These are phyloP conservation scores for Aspergillus indologenus DNA, from an alignment of 495 filamentous ascomycete species.

Conservation along the genomic window DNA sequence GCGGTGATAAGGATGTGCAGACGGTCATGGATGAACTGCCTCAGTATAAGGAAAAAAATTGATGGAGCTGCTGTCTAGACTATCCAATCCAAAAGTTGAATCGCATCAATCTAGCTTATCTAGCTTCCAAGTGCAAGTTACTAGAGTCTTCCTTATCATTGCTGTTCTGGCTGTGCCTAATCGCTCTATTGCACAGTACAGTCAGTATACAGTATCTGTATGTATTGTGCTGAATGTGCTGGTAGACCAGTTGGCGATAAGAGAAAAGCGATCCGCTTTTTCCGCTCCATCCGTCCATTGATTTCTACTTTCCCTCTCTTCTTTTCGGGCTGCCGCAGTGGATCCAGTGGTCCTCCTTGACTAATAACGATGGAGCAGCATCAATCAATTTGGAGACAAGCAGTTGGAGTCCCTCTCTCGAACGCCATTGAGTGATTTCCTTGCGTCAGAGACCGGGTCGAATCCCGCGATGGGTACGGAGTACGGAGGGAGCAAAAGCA, in stretches of 20 bases:
- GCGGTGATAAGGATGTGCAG: conserved; percentile 93
- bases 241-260: neutral
- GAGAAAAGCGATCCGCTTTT: neutral
- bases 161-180: too few relatives aligned
- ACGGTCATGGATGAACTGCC: conserved; percentile 88
- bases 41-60: neutral
- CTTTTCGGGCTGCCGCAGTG: neutral
- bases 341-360: neutral
- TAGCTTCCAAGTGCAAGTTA: too few relatives aligned
- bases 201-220: too few relatives aligned
- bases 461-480: neutral
- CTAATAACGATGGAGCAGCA: neutral
- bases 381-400: too few relatives aligned
- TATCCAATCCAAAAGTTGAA: neutral
- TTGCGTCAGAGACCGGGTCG: neutral
- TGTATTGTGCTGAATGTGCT: neutral
- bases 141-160: too few relatives aligned
- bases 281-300: neutral
- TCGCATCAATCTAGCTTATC: too few relatives aligned
- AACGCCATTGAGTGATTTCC: neutral
- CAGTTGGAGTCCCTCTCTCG: neutral
- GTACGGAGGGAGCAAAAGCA: too few relatives aligned
- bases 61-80: neutral
- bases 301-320: neutral
- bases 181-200: too few relatives aligned